Evolutionary conservation across 2,329 filamentous ascomycete genomes (phyloP).

Genomic region (Pseudogymnoascus sp.): DNA sequence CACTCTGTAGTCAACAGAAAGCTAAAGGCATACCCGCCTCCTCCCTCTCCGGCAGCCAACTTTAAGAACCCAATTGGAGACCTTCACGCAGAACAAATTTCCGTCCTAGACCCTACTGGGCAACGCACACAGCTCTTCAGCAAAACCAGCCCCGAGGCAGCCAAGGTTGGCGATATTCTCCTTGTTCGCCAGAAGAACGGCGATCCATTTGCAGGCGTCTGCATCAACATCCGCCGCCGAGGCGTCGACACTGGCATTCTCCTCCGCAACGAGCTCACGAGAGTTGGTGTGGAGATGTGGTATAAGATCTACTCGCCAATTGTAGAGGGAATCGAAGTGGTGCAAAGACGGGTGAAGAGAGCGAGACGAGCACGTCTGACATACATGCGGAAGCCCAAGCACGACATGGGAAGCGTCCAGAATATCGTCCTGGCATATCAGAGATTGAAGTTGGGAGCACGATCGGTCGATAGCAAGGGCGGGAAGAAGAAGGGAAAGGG

Average conservation of each 20-base stretch:
- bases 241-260: conserved; percentile 84
- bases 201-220: conserved; percentile 85
- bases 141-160: conserved; percentile 65
- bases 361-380: conserved; percentile 80
- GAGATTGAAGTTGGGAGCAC: conserved; percentile 40
- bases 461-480: conserved; percentile 18
- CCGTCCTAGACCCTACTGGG: conserved; percentile 73
- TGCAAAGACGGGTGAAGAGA: conserved; percentile 76
- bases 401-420: conserved; percentile 81
- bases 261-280: conserved; percentile 75
- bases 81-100: conserved; percentile 61
- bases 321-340: conserved; percentile 84
- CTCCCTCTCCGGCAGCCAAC: conserved; percentile 44
- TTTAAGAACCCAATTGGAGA: conserved; percentile 60
- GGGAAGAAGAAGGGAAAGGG: conserved; percentile 21
- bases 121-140: conserved; percentile 76
- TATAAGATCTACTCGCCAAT: conserved; percentile 90
- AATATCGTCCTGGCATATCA: conserved; percentile 63
- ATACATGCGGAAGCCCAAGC: conserved; percentile 81
- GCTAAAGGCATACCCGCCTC: conserved; percentile 43
- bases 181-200: conserved; percentile 77
- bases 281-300: conserved; percentile 92
- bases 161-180: conserved; percentile 80
- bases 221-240: conserved; percentile 77
- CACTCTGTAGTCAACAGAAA: conserved; percentile 31